phyloP scores from a whole-genome alignment of 331 rosid genomes.

The Saraca asoca region DNA sequence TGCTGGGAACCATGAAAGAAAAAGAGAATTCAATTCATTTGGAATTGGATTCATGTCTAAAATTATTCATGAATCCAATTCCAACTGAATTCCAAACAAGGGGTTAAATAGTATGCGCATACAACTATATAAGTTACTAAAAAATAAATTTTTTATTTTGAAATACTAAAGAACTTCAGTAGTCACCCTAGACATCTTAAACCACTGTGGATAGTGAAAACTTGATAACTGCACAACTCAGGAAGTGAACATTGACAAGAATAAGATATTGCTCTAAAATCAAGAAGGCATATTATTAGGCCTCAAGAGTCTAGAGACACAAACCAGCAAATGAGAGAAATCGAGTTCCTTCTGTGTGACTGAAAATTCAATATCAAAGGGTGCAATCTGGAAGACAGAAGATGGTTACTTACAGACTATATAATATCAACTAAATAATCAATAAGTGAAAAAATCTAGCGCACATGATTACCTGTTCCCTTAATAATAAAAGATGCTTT shows the following conservation, averaged over 20 bases:
- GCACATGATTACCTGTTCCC: constrained; percentile 80
- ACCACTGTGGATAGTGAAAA: not conserved
- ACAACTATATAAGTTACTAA: no score
- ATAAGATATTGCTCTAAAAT: constrained; percentile 14
- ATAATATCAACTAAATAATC: constrained; percentile 15
- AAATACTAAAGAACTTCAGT: not conserved
- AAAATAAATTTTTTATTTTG: no score
- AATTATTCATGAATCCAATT: no score
- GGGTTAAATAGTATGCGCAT: no score
- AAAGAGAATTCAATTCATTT: no score
- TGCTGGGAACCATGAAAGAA: no score
- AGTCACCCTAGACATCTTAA: not conserved
- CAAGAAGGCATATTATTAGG: constrained; percentile 35
- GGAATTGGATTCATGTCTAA: no score
- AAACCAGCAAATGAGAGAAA: constrained; percentile 97
- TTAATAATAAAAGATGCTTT: constrained; percentile 88
- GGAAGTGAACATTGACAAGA: constrained; percentile 8
- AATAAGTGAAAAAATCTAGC: constrained; percentile 21
- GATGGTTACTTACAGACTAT: constrained; percentile 24
- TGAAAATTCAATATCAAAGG: constrained; percentile 88
- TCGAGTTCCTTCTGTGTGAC: constrained; percentile 98
- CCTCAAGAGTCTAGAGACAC: constrained; percentile 47
- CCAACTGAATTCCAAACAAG: no score
- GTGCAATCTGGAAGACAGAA: constrained; percentile 74
- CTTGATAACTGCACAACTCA: constrained; percentile 23